Evolutionary conservation across 352 stramenopile species (phyloP).

Genomic region (Globisporangium barbulae): DNA sequence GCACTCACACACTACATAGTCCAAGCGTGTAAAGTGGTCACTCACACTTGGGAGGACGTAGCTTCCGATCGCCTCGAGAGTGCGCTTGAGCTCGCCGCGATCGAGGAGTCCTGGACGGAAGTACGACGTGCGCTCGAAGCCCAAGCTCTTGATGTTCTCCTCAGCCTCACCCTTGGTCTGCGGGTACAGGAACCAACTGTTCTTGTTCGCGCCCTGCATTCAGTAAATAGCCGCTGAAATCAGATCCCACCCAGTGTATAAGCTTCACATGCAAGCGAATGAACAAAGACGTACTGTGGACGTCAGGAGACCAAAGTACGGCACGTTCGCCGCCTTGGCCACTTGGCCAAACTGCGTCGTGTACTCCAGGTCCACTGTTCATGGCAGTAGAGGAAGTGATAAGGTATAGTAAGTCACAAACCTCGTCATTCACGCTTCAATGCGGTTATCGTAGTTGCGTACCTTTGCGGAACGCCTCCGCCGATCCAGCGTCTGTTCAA

Average conservation of each 20-base stretch:
- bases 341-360: slow-evolving; percentile 52
- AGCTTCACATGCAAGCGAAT: not conserved
- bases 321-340: slow-evolving; percentile 34
- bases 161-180: slow-evolving; percentile 75
- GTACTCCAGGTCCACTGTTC: slow-evolving; percentile 71
- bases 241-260: not conserved
- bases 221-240: not conserved
- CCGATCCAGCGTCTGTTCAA: slow-evolving; percentile 43
- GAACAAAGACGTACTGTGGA: slow-evolving; percentile 33
- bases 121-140: slow-evolving; percentile 49
- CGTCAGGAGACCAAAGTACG: slow-evolving; percentile 69
- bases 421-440: too few species aligned
- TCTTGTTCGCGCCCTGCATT: slow-evolving; percentile 47
- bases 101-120: slow-evolving; percentile 62
- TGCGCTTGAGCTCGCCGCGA: slow-evolving; percentile 50
- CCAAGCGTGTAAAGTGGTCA: slow-evolving; percentile 7
- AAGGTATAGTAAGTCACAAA: slow-evolving; percentile 4
- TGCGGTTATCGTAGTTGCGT: not conserved
- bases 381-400: not conserved
- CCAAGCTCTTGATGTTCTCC: slow-evolving; percentile 55
- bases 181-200: slow-evolving; percentile 78
- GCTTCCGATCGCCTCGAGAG: slow-evolving; percentile 43
- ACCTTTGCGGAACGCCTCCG: slow-evolving; percentile 69
- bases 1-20: not conserved
- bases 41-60: slow-evolving; percentile 54